Evolutionary conservation across 2,329 filamentous ascomycete species (phyloP).

Genomic region (Stachybotrys echinatus): DNA sequence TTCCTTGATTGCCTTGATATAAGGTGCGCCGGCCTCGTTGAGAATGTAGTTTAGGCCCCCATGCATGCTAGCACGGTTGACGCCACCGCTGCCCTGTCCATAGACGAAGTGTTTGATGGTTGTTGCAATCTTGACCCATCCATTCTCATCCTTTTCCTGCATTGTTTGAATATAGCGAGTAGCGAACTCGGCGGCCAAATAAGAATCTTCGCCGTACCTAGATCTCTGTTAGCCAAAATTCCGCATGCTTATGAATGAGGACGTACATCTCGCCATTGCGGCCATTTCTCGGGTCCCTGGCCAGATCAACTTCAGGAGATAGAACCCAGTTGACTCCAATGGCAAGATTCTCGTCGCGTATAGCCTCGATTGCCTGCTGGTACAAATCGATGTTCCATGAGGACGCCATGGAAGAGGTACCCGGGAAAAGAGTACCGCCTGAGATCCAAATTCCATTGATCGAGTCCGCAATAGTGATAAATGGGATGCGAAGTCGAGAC

Average conservation of each 20-base stretch:
- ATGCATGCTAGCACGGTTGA: conserved; percentile 25
- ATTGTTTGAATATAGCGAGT: conserved; percentile 25
- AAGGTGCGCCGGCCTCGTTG: conserved; percentile 23
- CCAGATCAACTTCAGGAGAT: conserved; percentile 24
- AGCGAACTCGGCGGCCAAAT: conserved; percentile 23
- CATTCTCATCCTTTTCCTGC: conserved; percentile 24
- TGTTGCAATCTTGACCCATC: conserved; percentile 25
- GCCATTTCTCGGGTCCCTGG: conserved; percentile 22
- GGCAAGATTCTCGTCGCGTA: conserved; percentile 24
- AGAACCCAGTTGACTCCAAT: conserved; percentile 26
- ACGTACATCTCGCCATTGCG: conserved; percentile 13
- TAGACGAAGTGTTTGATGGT: conserved; percentile 31
- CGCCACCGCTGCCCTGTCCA: conserved; percentile 23
- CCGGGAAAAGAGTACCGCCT: conserved; percentile 24
- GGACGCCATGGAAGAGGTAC: conserved; percentile 20
- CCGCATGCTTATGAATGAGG: too few relatives aligned
- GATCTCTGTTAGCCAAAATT: too few relatives aligned
- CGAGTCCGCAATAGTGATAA: conserved; percentile 13
- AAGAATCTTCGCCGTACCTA: conserved; percentile 26
- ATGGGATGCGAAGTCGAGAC: conserved; percentile 11
- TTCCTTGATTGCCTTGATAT: conserved; percentile 20
- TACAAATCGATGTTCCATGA: conserved; percentile 24
- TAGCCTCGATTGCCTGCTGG: conserved; percentile 16
- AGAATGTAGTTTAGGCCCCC: conserved; percentile 27
- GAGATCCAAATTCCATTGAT: conserved; percentile 22